Evolutionary conservation across 1,284 basidiomycete species (phyloP).

Genomic region (Grifola frondosa): DNA sequence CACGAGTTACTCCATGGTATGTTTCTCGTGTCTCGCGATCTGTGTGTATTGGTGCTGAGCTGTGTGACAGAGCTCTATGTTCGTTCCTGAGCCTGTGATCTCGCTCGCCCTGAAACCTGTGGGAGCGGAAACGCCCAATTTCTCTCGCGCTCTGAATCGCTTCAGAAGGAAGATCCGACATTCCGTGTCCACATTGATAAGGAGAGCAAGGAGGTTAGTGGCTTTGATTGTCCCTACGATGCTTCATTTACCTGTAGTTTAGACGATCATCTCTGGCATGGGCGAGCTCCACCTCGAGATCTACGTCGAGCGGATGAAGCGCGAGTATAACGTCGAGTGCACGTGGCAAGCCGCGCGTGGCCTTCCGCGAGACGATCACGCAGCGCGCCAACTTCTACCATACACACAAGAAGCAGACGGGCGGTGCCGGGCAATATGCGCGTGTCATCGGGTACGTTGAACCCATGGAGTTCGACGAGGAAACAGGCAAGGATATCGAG

Average conservation of each 20-base stretch:
- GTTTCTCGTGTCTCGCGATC: conserved; percentile 20
- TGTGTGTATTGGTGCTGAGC: not conserved
- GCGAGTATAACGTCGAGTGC: conserved; percentile 96
- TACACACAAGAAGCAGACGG: conserved; percentile 98
- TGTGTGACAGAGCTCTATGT: conserved; percentile 87
- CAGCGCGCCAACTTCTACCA: conserved; percentile 83
- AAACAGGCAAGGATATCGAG: conserved; percentile 82
- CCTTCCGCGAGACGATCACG: conserved; percentile 95
- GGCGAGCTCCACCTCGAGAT: conserved; percentile 99
- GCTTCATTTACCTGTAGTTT: not conserved
- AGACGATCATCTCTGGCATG: conserved; percentile 99
- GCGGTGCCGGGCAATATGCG: conserved; percentile 96
- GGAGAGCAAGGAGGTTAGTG: conserved; percentile 85
- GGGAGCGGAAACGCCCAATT: conserved; percentile 92
- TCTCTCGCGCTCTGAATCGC: conserved; percentile 93
- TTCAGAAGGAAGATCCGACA: conserved; percentile 99
- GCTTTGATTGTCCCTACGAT: not conserved
- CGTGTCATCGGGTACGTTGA: conserved; percentile 92
- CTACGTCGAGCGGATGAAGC: conserved; percentile 98
- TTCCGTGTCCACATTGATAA: conserved; percentile 96
- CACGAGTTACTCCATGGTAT: conserved; percentile 85
- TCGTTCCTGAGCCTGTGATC: conserved; percentile 97
- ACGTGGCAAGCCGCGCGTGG: conserved; percentile 92
- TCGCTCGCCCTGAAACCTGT: conserved; percentile 92
- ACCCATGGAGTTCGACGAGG: conserved; percentile 81